Conservation (phyloP, 768 basidiomycete species). For the Tremella yokohamensis region DNA sequence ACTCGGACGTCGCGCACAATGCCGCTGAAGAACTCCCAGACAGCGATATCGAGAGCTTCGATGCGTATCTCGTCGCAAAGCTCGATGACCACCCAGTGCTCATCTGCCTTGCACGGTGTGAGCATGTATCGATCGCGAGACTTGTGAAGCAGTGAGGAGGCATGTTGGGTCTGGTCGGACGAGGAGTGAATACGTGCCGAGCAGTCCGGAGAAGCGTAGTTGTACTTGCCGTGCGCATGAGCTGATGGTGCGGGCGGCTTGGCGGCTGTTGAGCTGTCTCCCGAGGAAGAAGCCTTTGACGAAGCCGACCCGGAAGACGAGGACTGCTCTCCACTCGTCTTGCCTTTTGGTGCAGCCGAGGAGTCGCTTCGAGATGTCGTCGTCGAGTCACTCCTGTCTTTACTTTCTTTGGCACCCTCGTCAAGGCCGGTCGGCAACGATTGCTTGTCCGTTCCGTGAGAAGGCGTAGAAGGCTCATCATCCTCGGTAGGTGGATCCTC, state of each 20-base stretch:
- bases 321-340: not conserved
- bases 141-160: conserved; percentile 75
- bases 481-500: conserved; percentile 11
- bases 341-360: not conserved
- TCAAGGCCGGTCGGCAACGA: not conserved
- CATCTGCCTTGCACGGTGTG: conserved; percentile 69
- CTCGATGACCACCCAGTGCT: conserved; percentile 83
- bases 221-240: conserved; percentile 60
- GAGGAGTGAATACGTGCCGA: conserved; percentile 84
- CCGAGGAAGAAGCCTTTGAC: not conserved
- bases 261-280: not conserved
- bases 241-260: conserved; percentile 1
- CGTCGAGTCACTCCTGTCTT: not conserved
- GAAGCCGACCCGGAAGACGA: not conserved
- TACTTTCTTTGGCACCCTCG: conserved; percentile 9
- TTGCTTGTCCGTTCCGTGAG: no score
- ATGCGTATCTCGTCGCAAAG: conserved; percentile 96
- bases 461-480: conserved; percentile 9
- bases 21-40: conserved; percentile 96
- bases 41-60: conserved; percentile 91
- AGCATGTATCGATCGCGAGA: conserved; percentile 97
- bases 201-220: conserved; percentile 90
- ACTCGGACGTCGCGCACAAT: conserved; percentile 89
- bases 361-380: not conserved
- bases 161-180: conserved; percentile 74